Base-by-base conservation (phyloP, 1,139 yeast genomes). In the Scheffersomyces stambukii region DNA sequence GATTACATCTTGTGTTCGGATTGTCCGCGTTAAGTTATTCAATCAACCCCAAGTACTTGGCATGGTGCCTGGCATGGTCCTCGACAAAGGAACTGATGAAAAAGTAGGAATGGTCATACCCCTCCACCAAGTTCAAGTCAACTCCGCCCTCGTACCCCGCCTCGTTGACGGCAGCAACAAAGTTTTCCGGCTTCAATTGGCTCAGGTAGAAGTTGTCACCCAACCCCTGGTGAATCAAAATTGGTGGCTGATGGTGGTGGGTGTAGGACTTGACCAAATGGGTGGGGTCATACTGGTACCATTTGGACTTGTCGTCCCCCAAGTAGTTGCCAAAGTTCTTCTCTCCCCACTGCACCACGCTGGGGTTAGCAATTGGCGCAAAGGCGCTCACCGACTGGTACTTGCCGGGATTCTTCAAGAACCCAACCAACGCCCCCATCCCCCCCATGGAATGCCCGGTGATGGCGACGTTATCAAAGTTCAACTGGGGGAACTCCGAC, bases 401-500 rank as follows among this genome's bases (percentile, higher is more conserved):
- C 47, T 66, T 66, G 3, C 79, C 82, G 1, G 91, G 86, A 52
- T 83, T 77, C 41, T 69, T 74, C 33, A 91, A 61, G 52, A 75
- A 89, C 10, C 94, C 79, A 32, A 81, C 64, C 37, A 91, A 60
- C 0, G 98, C 95, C 31, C 98, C 98, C 54, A 74, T 86, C 0
- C 98, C 98, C 28, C 98, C 98, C 97, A 91, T 91, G 2, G 98
- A 91, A 55, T 91, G 97, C 24, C 97, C 97, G 8, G 93, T 79
- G 40, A 91, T 77, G 16, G 91, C 74, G 31, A 80, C 69, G 28
- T 73, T 79, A 19, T 57, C 51, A 32, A 75, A 64, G 51, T 84
- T 81, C 40, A 84, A 62, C 20, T 61, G 55, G 4, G 66, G 45
- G 45, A 69, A 82, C 25, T 71, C 61, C 12, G 49, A 37, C 7